phyloP scores from a whole-genome alignment of 2,329 filamentous ascomycete genomes.

The Pseudogymnoascus sp. region DNA sequence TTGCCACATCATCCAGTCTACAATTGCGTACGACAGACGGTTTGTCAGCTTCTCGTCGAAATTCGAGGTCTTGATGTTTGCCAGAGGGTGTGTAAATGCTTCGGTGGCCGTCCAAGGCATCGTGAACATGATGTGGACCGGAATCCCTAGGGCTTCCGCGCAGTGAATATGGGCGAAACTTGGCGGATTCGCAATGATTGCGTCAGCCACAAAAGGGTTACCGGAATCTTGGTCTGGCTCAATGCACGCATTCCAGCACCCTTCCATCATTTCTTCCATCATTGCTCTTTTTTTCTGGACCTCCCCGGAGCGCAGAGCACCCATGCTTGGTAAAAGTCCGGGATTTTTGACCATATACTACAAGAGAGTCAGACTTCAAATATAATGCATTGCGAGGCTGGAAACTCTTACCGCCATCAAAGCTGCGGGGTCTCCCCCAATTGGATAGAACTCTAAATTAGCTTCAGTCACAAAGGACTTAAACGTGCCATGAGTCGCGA shows the following conservation, averaged over 20 bases:
- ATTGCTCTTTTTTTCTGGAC: slow-evolving; percentile 62
- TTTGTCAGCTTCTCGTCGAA: slow-evolving; percentile 31
- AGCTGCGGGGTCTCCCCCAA: slow-evolving; percentile 47
- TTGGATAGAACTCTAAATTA: slow-evolving; percentile 49
- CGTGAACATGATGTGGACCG: slow-evolving; percentile 62
- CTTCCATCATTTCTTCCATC: slow-evolving; percentile 65
- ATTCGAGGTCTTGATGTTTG: slow-evolving; percentile 33
- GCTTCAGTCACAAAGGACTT: slow-evolving; percentile 42
- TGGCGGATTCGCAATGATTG: slow-evolving; percentile 23
- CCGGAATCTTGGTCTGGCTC: slow-evolving; percentile 35
- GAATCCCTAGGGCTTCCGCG: slow-evolving; percentile 50
- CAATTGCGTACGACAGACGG: slow-evolving; percentile 37
- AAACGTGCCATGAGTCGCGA: slow-evolving; percentile 48
- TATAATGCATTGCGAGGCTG: not conserved
- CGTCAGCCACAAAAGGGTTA: slow-evolving; percentile 23
- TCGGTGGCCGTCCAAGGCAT: slow-evolving; percentile 42
- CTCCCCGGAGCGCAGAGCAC: slow-evolving; percentile 58
- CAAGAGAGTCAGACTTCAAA: not conserved
- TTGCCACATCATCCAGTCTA: slow-evolving; percentile 41
- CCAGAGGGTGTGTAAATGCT: slow-evolving; percentile 40
- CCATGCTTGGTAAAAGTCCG: slow-evolving; percentile 70
- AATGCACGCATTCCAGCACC: slow-evolving; percentile 78
- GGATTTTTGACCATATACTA: slow-evolving; percentile 85
- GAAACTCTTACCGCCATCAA: slow-evolving; percentile 32
- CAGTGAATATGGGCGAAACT: slow-evolving; percentile 43